These are phyloP conservation scores for Paradendryphiella salina DNA, from an alignment of 2,329 filamentous ascomycete genomes.

Conservation along the genomic window DNA sequence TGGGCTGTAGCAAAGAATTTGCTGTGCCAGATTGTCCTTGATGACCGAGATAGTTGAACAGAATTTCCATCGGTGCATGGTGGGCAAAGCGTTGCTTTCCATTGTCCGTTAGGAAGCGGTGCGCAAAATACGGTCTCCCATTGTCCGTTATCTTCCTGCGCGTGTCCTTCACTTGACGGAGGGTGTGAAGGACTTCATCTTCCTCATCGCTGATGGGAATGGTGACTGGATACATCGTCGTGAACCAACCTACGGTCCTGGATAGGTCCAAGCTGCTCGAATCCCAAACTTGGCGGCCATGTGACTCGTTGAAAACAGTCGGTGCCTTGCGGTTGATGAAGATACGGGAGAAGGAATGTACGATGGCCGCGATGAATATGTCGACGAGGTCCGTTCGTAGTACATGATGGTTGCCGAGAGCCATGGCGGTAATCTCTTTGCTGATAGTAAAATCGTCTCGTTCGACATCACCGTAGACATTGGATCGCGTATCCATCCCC, in stretches of 20 bases:
- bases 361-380: slow-evolving; percentile 58
- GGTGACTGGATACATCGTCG: slow-evolving; percentile 57
- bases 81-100: slow-evolving; percentile 36
- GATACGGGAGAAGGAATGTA: slow-evolving; percentile 60
- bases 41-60: slow-evolving; percentile 61
- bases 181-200: slow-evolving; percentile 56
- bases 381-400: slow-evolving; percentile 59
- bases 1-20: slow-evolving; percentile 52
- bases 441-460: slow-evolving; percentile 34
- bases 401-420: slow-evolving; percentile 43
- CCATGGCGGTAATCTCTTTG: slow-evolving; percentile 24
- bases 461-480: slow-evolving; percentile 39
- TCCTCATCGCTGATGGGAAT: slow-evolving; percentile 50
- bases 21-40: slow-evolving; percentile 53
- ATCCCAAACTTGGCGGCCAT: slow-evolving; percentile 49
- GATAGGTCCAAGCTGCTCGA: slow-evolving; percentile 55
- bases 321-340: slow-evolving; percentile 59
- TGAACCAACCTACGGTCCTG: slow-evolving; percentile 65
- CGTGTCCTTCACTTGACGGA: slow-evolving; percentile 59
- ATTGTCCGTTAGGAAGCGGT: slow-evolving; percentile 37
- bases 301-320: slow-evolving; percentile 52
- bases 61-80: slow-evolving; percentile 60
- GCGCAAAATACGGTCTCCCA: slow-evolving; percentile 56
- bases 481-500: slow-evolving; percentile 35
- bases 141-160: slow-evolving; percentile 52